Conservation (phyloP, 2,329 filamentous ascomycete genomes). For the Chaetomium strumarium region DNA sequence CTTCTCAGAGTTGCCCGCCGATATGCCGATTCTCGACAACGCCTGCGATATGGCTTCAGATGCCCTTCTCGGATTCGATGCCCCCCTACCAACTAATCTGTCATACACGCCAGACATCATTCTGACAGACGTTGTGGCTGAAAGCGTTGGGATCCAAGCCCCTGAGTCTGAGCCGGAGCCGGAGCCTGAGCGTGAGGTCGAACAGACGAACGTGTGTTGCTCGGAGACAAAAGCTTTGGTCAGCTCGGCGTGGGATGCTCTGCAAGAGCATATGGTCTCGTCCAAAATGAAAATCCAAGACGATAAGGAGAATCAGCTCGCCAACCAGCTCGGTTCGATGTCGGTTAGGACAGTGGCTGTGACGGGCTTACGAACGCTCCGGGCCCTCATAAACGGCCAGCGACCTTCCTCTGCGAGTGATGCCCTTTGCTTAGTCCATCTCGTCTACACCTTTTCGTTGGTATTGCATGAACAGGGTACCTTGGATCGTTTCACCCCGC, state of each 20-base stretch:
- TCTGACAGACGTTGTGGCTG: conserved; percentile 28
- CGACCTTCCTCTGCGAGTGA: conserved; percentile 36
- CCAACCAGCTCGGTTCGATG: conserved; percentile 36
- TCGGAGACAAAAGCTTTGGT: conserved; percentile 37
- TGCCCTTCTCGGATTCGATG: conserved; percentile 30
- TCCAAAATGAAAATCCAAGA: conserved; percentile 40
- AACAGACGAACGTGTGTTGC: conserved; percentile 22
- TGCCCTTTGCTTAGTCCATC: conserved; percentile 46
- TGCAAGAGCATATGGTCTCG: conserved; percentile 41
- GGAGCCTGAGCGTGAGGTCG: conserved; percentile 12
- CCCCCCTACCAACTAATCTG: conserved; percentile 11
- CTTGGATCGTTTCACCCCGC: conserved; percentile 29
- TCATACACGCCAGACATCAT: conserved; percentile 35
- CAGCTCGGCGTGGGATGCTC: conserved; percentile 38
- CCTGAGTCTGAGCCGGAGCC: too few relatives aligned
- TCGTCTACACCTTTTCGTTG: conserved; percentile 46
- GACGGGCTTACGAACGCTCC: conserved; percentile 39
- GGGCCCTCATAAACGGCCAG: conserved; percentile 35
- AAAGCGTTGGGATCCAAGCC: conserved; percentile 19
- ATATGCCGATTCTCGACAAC: conserved; percentile 24
- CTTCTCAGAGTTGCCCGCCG: conserved; percentile 39
- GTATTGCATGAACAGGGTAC: conserved; percentile 40
- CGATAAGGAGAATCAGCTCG: conserved; percentile 38
- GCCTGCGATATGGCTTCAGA: conserved; percentile 28
- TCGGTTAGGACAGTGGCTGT: conserved; percentile 35